Conservation (phyloP, 139 green algal genomes). For the Chlorella sp. region DNA sequence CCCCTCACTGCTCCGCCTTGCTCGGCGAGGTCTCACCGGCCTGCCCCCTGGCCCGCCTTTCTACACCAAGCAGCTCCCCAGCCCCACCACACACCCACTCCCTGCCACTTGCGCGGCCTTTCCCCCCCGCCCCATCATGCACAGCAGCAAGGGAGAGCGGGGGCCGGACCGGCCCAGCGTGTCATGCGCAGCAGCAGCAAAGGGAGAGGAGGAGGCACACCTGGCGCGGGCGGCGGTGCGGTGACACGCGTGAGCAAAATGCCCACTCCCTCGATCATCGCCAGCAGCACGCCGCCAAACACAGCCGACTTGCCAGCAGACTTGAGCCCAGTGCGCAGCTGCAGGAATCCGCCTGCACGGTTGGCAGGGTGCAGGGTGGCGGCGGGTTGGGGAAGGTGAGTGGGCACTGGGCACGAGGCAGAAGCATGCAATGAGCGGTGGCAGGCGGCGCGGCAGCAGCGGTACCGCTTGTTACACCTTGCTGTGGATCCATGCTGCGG, state of each 20-base stretch:
- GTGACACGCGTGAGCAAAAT: slow-evolving; percentile 94
- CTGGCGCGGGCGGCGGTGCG: slow-evolving; percentile 75
- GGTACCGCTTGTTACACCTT: background rate
- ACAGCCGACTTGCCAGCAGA: slow-evolving; percentile 82
- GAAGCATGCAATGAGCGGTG: background rate
- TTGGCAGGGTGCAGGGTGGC: too few relatives aligned
- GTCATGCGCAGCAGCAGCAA: background rate
- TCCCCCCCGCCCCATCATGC: too few relatives aligned
- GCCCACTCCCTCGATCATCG: slow-evolving; percentile 96
- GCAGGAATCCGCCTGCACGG: slow-evolving; percentile 85
- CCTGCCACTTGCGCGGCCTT: background rate
- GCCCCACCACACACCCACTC: background rate
- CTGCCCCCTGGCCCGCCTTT: too few relatives aligned
- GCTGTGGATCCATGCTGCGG: too few relatives aligned
- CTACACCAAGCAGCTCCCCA: background rate
- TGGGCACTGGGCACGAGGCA: background rate
- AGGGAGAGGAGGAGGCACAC: background rate
- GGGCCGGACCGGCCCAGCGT: too few relatives aligned
- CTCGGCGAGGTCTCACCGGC: too few relatives aligned
- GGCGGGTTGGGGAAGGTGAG: background rate
- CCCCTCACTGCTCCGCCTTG: too few relatives aligned
- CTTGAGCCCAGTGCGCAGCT: slow-evolving; percentile 84
- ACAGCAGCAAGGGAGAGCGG: too few relatives aligned
- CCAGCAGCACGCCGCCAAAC: slow-evolving; percentile 95
- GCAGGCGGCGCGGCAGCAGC: background rate